Base-by-base conservation (phyloP, 805 yeast genomes). In the Myxozyma vanderwaltii region DNA sequence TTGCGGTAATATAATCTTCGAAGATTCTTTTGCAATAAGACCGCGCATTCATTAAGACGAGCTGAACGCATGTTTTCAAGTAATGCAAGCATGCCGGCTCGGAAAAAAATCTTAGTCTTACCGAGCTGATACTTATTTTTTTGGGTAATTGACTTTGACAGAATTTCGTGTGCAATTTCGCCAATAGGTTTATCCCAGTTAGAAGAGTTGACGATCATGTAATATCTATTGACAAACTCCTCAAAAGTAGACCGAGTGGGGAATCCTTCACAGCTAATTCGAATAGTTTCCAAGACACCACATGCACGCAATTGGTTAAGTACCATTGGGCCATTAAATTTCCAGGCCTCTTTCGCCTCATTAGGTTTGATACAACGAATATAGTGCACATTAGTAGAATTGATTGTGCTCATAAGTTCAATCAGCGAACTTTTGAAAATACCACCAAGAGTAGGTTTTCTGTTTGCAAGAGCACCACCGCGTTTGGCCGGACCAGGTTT, bases 321-420 rank as follows among this genome's bases (percentile, higher is more conserved):
- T 13, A 92, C 98, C 97, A 92, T 91, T 44, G 91, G 81, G 15
- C 96, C 90, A 70, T 91, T 96, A 74, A 92, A 92, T 72, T 86
- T 87, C 98, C 99, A 92, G 1, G 98, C 96, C 62, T 84, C 86
- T 74, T 94, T 92, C 64, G 85, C 86, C 69, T 91, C 97, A 73
- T 92, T 92, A 4, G 99, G 98, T 74, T 92, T 92, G 72, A 94
- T 92, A 79, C 99, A 92, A 72, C 99, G 86, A 71, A 92, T 92
- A 71, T 92, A 92, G 74, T 92, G 99, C 39, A 87, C 99, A 73
- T 94, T 92, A 1, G 98, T 92, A 1, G 96, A 88, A 72, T 92
- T 84, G 59, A 92, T 92, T 0, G 98, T 92, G 38, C 76, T 77
- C 99, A 94, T 92, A 66, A 92, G 82, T 68, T 92, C 97, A 68